phyloP scores from a whole-genome alignment of 768 basidiomycete genomes.

The Russula virescens region DNA sequence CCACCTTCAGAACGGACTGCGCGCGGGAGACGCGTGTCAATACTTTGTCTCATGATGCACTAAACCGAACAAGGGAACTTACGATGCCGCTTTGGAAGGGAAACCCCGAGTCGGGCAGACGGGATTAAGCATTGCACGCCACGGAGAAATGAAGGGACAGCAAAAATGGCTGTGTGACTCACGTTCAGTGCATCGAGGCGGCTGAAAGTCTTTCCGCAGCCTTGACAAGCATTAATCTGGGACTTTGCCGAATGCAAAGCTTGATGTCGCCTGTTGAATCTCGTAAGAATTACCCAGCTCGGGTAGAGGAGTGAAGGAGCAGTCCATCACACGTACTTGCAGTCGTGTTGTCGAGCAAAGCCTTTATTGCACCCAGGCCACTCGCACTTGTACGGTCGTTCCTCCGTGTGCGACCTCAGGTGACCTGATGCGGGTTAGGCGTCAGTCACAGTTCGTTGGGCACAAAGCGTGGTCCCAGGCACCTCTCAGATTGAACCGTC shows the following conservation, averaged over 20 bases:
- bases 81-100: constrained; percentile 61
- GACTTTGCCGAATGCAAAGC: constrained; percentile 81
- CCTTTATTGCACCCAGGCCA: constrained; percentile 94
- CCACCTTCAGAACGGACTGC: constrained; percentile 82
- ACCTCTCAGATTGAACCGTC: constrained; percentile 86
- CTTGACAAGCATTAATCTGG: constrained; percentile 80
- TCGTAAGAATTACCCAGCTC: constrained; percentile 10
- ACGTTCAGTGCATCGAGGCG: constrained; percentile 91
- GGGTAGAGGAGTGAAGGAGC: not conserved
- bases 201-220: constrained; percentile 93
- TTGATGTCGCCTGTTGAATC: constrained; percentile 66
- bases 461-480: constrained; percentile 23
- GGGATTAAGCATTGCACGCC: constrained; percentile 23
- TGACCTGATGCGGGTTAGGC: constrained; percentile 52
- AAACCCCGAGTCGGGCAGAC: not conserved
- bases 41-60: not conserved
- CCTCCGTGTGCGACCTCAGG: constrained; percentile 91
- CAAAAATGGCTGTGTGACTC: constrained; percentile 35
- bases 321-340: constrained; percentile 67
- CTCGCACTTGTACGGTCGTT: constrained; percentile 88
- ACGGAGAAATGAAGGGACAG: constrained; percentile 22
- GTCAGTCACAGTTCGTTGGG: constrained; percentile 11
- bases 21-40: constrained; percentile 29
- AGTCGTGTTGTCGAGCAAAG: constrained; percentile 93
- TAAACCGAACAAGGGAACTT: constrained; percentile 32